Base-by-base conservation (phyloP, 208 protist species). In the Tritrichomonas foetus region DNA sequence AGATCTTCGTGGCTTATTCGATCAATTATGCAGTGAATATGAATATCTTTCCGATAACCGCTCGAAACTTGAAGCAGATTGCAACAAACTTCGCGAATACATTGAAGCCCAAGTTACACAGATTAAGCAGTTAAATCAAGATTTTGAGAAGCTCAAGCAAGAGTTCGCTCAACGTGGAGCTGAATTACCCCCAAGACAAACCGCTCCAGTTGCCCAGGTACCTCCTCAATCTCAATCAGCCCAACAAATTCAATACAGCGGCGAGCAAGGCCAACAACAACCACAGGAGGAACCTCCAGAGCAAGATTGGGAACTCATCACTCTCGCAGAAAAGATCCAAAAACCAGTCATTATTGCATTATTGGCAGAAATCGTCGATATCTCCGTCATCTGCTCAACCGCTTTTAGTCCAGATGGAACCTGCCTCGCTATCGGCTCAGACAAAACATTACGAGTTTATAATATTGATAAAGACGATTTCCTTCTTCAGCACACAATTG, bases 371-470 rank as follows among this genome's bases (percentile, higher is more conserved):
- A 89, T 89, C 44, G 47, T 89, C 39, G 78, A 89, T 89, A 33
- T 57, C 39, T 89, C 78, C 14, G 78, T 89, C 57, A 89, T 89
- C 36, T 89, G 78, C n/a, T 89, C 78, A 30, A 89, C 78, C 33
- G 47, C 78, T 9, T 89, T 89, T 61, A 53, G 41, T 57, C 78
- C 78, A 20, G 78, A 89, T 57, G 78, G 78, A 53, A 53, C 41
- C 39, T 89, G 47, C 47, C 41, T 89, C 11, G 78, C 78, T 5
- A 89, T 89, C 16, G 78, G 78, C 22, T 89, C 78, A 27, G 44
- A 89, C 47, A 53, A 50, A n/a, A 14, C 44, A 0, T 33, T 89
- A 16, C 41, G 78, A 16, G 78, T 89, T 53, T 89, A 89, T 36
- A 39, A 30, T 30, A 89, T 89, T 27, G 78, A 61, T 41, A 89